Percentiles rank a stretch among this genome's conserved stretches.
Evolutionary conservation across 2,329 filamentous ascomycete genomes (phyloP).

Genomic region (Byssoonygena ceratinophila): DNA sequence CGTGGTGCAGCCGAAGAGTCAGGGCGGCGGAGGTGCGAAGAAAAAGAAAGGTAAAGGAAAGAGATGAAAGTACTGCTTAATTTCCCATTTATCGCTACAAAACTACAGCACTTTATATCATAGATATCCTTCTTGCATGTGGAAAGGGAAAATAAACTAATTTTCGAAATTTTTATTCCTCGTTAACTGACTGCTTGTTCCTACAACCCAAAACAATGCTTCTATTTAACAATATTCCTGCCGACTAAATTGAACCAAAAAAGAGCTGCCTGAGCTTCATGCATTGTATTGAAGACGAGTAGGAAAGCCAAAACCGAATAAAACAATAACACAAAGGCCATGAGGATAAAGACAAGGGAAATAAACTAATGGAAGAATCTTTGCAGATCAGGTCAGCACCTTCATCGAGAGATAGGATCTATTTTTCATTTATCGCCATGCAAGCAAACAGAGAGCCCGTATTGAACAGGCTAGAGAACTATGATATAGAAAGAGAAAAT

Average conservation of each 20-base stretch:
- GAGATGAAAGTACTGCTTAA: conserved; percentile 25
- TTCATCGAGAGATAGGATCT: background rate
- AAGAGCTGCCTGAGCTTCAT: background rate
- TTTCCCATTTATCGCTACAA: too few species aligned
- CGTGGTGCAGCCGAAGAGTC: conserved; percentile 24
- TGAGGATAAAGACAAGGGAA: background rate
- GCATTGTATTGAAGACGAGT: background rate
- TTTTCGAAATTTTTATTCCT: background rate
- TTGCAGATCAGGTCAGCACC: background rate
- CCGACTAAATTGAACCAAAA: background rate
- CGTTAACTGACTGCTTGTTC: background rate
- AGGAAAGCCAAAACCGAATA: too few species aligned
- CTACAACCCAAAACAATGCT: background rate
- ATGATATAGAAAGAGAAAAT: background rate
- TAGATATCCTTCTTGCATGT: background rate
- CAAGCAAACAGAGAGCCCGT: background rate
- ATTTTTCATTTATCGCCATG: background rate
- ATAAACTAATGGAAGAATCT: background rate
- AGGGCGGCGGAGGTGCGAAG: conserved; percentile 32
- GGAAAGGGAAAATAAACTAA: background rate
- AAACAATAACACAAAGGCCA: too few species aligned
- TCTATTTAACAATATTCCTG: background rate
- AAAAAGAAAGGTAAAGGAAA: conserved; percentile 45
- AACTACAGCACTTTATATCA: background rate
- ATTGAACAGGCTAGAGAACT: background rate